These are phyloP conservation scores for Paxillus involutus DNA, from an alignment of 768 basidiomycete species.

Conservation along the genomic window DNA sequence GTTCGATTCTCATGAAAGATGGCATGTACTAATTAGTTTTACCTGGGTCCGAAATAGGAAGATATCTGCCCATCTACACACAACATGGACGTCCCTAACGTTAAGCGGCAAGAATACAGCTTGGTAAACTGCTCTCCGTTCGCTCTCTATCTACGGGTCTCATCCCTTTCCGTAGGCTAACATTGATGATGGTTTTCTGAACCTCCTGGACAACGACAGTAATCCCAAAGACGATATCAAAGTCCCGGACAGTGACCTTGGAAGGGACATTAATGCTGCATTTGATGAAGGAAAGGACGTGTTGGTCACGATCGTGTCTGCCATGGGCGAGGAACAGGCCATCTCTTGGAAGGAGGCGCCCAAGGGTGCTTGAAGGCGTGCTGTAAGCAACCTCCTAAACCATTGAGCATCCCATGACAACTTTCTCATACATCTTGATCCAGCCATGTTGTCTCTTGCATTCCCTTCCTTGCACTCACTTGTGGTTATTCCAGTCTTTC, in stretches of 20 bases:
- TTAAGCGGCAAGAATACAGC: conserved; percentile 84
- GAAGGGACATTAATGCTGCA: conserved; percentile 59
- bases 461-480: conserved; percentile 20
- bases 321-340: conserved; percentile 94
- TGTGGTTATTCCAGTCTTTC: conserved; percentile 7
- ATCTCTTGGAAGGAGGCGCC: conserved; percentile 91
- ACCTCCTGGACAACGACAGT: conserved; percentile 86
- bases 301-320: conserved; percentile 79
- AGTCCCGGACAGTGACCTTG: conserved; percentile 84
- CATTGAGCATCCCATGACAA: not conserved
- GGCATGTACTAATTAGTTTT: not conserved
- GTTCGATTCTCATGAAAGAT: not conserved
- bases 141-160: conserved; percentile 1
- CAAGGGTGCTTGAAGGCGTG: conserved; percentile 42
- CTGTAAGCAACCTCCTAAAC: not conserved
- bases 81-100: conserved; percentile 99
- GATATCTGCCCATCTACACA: conserved; percentile 96
- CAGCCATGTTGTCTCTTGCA: not conserved
- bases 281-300: conserved; percentile 91
- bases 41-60: conserved; percentile 52
- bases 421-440: not conserved
- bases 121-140: conserved; percentile 53
- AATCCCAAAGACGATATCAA: conserved; percentile 89
- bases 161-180: conserved; percentile 52
- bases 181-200: conserved; percentile 93